Conservation (phyloP, 805 yeast genomes). For the Kockiozyma suomiensis region DNA sequence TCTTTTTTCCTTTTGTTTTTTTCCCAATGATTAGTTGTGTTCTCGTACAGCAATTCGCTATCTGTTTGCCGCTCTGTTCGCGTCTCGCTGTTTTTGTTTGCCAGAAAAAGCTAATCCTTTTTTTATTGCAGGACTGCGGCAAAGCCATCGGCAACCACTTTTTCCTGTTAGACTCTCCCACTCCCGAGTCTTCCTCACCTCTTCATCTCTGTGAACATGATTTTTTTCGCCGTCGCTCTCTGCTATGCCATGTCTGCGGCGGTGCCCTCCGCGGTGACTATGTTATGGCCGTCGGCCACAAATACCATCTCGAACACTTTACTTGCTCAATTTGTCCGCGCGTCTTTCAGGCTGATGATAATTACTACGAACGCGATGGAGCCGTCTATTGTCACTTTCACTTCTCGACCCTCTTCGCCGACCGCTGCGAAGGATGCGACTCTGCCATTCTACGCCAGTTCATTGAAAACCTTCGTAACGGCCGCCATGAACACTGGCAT, state of each 20-base stretch:
- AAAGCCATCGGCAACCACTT: slow-evolving; percentile 80
- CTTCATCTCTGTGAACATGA: slow-evolving; percentile 87
- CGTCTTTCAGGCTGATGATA: slow-evolving; percentile 87
- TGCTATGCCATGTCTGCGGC: slow-evolving; percentile 85
- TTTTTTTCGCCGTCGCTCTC: slow-evolving; percentile 79
- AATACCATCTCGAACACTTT: slow-evolving; percentile 94
- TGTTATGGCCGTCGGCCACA: slow-evolving; percentile 87
- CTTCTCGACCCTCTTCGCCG: slow-evolving; percentile 82
- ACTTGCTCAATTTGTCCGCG: slow-evolving; percentile 84
- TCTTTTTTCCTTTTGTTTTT: slow-evolving; percentile 1
- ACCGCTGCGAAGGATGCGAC: slow-evolving; percentile 90
- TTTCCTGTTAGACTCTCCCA: slow-evolving; percentile 74
- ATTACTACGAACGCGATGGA: slow-evolving; percentile 84
- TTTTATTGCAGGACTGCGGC: slow-evolving; percentile 61
- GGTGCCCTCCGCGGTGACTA: slow-evolving; percentile 88
- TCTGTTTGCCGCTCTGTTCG: not conserved
- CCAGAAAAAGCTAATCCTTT: not conserved
- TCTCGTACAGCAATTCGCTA: not conserved
- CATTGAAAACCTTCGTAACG: slow-evolving; percentile 89
- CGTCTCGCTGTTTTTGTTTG: not conserved
- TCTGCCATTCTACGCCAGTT: slow-evolving; percentile 91
- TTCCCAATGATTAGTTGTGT: too few species aligned
- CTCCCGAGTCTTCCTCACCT: slow-evolving; percentile 56
- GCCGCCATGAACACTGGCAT: slow-evolving; percentile 95
- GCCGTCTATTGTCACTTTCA: slow-evolving; percentile 89